phyloP scores from a whole-genome alignment of 805 yeast genomes.

The Yarrowia yakushimensis region DNA sequence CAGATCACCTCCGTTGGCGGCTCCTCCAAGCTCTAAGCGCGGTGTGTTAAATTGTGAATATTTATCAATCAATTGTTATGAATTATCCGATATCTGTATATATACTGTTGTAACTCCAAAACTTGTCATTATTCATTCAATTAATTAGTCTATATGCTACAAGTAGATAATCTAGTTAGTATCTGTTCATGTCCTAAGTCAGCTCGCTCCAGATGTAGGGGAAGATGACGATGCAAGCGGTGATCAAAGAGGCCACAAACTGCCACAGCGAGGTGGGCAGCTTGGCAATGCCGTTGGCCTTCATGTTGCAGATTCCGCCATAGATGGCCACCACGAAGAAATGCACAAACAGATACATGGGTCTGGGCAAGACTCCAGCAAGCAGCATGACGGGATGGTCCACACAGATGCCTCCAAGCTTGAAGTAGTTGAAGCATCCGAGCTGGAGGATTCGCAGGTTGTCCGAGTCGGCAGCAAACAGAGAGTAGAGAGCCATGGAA shows the following conservation, averaged over 20 bases:
- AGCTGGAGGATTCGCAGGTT: constrained; percentile 66
- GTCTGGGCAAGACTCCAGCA: constrained; percentile 75
- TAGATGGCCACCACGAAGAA: constrained; percentile 89
- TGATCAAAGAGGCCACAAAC: constrained; percentile 60
- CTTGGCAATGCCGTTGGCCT: constrained; percentile 58
- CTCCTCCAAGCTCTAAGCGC: constrained; percentile 23
- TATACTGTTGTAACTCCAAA: background rate
- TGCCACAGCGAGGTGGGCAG: constrained; percentile 71
- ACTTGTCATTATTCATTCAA: constrained; percentile 17
- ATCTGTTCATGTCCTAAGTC: constrained; percentile 20
- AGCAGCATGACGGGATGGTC: constrained; percentile 77
- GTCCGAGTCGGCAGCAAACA: constrained; percentile 77
- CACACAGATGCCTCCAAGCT: constrained; percentile 77
- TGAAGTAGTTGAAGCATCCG: constrained; percentile 87
- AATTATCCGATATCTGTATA: background rate
- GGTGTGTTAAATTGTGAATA: constrained; percentile 15
- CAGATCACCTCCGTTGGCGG: constrained; percentile 20
- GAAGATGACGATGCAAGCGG: constrained; percentile 74
- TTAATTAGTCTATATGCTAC: constrained; percentile 17
- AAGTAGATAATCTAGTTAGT: constrained; percentile 21
- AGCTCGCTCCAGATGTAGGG: constrained; percentile 56
- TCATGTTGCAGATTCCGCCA: constrained; percentile 66
- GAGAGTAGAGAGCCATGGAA: constrained; percentile 81
- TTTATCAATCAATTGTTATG: constrained; percentile 19
- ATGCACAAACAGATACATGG: constrained; percentile 71